A percentile compares a stretch with the other conserved stretches of the same genome.
phyloP scores from a whole-genome alignment of 1,284 basidiomycete species.

The Ganoderma multipileum region DNA sequence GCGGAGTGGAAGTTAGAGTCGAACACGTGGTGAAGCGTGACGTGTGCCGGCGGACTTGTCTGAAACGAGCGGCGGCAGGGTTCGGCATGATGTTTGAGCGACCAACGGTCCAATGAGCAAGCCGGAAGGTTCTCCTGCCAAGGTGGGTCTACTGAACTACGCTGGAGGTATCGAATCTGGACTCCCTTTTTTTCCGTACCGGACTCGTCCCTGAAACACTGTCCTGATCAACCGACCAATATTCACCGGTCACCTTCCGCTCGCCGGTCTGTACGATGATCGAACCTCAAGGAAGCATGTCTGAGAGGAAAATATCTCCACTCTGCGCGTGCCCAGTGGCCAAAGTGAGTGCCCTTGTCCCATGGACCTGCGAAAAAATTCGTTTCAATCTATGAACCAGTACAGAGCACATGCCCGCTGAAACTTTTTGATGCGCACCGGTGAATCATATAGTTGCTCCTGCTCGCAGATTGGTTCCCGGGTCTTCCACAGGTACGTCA shows the following conservation, averaged over 20 bases:
- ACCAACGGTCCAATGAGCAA: neutral
- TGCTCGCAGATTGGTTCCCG: neutral
- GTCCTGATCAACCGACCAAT: neutral
- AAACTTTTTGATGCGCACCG: neutral
- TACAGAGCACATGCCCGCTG: neutral
- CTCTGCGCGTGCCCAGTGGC: neutral
- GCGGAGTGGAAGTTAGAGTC: neutral
- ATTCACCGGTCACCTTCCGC: neutral
- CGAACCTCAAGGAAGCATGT: neutral
- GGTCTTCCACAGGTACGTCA: neutral
- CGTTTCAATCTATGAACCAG: constrained; percentile 1
- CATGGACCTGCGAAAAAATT: neutral
- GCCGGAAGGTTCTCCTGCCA: neutral
- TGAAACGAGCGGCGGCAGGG: neutral
- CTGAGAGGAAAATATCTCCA: neutral
- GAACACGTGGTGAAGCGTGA: neutral
- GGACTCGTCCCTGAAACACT: neutral
- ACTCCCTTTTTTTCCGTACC: neutral
- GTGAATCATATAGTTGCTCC: neutral
- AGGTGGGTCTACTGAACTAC: neutral
- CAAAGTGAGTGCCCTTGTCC: neutral
- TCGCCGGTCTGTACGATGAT: neutral
- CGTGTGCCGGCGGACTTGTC: neutral
- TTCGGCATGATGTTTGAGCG: no score
- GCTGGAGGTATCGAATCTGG: neutral